Percentiles rank a stretch among this genome's conserved stretches.
Conservation (phyloP, 2,329 filamentous ascomycete genomes). For the Orbilia blumenaviensis region DNA sequence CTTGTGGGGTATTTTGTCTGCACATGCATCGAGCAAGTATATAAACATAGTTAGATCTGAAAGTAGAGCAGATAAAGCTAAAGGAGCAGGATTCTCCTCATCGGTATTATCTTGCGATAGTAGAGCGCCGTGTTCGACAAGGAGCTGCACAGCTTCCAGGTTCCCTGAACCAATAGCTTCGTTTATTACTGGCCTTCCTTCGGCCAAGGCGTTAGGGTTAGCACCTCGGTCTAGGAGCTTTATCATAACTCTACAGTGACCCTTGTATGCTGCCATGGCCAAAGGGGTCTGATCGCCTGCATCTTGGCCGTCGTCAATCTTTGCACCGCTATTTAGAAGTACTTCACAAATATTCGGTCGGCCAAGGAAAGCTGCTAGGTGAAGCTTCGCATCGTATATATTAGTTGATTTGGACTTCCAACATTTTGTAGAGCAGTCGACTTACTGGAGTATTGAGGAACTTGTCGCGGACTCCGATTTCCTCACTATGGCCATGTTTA, state of each 20-base stretch:
- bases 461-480: constrained; percentile 59
- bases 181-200: constrained; percentile 61
- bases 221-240: constrained; percentile 61
- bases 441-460: constrained; percentile 60
- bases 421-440: neutral
- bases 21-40: constrained; percentile 62
- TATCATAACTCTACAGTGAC: constrained; percentile 62
- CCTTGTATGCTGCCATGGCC: constrained; percentile 61
- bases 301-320: constrained; percentile 60
- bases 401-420: neutral
- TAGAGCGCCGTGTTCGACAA: constrained; percentile 61
- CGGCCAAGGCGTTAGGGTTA: constrained; percentile 60
- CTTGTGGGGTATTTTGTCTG: constrained; percentile 60
- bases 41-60: constrained; percentile 63
- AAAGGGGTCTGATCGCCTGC: constrained; percentile 60
- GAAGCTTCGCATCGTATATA: constrained; percentile 54
- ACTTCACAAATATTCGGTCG: constrained; percentile 61
- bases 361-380: constrained; percentile 59
- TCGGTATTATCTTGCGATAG: constrained; percentile 59
- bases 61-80: constrained; percentile 61
- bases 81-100: constrained; percentile 58
- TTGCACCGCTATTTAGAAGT: constrained; percentile 59
- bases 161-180: constrained; percentile 63
- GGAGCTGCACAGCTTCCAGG: constrained; percentile 61
- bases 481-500: constrained; percentile 60